These are phyloP conservation scores for Phytophthora pistaciae DNA, from an alignment of 352 stramenopile genomes.

Conservation along the genomic window DNA sequence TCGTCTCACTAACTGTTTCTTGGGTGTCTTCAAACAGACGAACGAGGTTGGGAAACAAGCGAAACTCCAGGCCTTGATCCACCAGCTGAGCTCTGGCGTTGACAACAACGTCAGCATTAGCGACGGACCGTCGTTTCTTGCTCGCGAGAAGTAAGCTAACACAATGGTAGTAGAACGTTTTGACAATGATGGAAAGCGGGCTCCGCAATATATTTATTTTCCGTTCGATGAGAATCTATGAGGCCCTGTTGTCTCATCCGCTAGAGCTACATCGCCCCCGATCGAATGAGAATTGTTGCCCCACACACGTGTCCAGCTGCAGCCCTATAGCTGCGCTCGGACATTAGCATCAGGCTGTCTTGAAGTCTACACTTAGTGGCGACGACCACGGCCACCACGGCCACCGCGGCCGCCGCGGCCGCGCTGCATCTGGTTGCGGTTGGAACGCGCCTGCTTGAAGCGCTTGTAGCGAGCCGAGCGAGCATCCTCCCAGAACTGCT, in stretches of 20 bases:
- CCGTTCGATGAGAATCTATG: slow-evolving; percentile 26
- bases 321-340: slow-evolving; percentile 9
- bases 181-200: slow-evolving; percentile 17
- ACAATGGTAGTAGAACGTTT: slow-evolving; percentile 8
- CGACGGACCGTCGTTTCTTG: slow-evolving; percentile 60
- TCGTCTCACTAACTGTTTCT: not conserved
- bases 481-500: slow-evolving; percentile 87
- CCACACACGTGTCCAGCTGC: slow-evolving; percentile 8
- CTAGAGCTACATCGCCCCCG: slow-evolving; percentile 13
- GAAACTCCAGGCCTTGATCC: slow-evolving; percentile 85
- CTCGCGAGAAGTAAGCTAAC: slow-evolving; percentile 56
- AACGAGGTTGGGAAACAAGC: slow-evolving; percentile 84
- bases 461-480: slow-evolving; percentile 75
- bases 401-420: slow-evolving; percentile 48
- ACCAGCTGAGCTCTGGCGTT: slow-evolving; percentile 80
- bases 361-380: slow-evolving; percentile 44
- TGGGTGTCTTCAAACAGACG: too few relatives aligned
- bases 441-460: slow-evolving; percentile 83
- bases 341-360: not conserved
- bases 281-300: slow-evolving; percentile 8
- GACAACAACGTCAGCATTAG: slow-evolving; percentile 52
- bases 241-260: slow-evolving; percentile 18
- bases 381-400: slow-evolving; percentile 44
- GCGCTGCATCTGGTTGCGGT: slow-evolving; percentile 66
- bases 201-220: slow-evolving; percentile 47